phyloP scores from a whole-genome alignment of 2,329 filamentous ascomycete genomes.

The Alternaria metachromatica region DNA sequence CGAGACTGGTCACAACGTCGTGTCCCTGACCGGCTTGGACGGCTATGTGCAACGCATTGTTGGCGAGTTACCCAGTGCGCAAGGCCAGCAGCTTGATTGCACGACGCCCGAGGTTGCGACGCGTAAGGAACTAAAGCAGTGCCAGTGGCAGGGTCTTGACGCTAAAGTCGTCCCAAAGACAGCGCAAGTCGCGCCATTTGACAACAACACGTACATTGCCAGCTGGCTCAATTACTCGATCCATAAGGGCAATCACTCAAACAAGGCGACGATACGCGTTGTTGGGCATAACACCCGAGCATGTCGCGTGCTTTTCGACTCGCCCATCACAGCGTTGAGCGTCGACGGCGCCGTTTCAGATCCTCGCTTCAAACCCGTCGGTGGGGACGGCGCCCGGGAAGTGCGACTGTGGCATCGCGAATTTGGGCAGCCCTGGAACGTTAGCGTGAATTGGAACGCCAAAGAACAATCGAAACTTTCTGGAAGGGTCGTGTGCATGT shows the following conservation, averaged over 20 bases:
- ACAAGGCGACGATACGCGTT: conserved; percentile 69
- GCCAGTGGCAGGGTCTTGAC: conserved; percentile 72
- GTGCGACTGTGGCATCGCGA: conserved; percentile 83
- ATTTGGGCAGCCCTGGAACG: conserved; percentile 78
- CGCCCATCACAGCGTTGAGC: conserved; percentile 68
- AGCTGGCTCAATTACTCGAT: conserved; percentile 72
- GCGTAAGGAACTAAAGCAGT: conserved; percentile 65
- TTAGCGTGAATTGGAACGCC: conserved; percentile 71
- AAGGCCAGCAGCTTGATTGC: conserved; percentile 61
- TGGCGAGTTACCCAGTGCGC: conserved; percentile 71
- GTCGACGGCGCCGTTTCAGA: conserved; percentile 69
- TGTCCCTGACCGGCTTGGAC: conserved; percentile 57
- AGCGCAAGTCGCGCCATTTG: conserved; percentile 31
- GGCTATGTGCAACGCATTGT: conserved; percentile 63
- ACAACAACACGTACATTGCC: conserved; percentile 34
- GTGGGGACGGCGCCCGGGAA: conserved; percentile 68
- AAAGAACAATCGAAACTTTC: conserved; percentile 42
- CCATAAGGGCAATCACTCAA: conserved; percentile 54
- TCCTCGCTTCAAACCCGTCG: conserved; percentile 68
- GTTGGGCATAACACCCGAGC: conserved; percentile 77
- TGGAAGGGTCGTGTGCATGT: conserved; percentile 78
- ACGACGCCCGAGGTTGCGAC: conserved; percentile 49
- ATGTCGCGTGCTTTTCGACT: conserved; percentile 76
- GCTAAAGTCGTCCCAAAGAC: conserved; percentile 66
- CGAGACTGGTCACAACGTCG: conserved; percentile 70